Conservation (phyloP, 225 moss, liverwort and hornwort genomes). For the Polytrichum commune region DNA sequence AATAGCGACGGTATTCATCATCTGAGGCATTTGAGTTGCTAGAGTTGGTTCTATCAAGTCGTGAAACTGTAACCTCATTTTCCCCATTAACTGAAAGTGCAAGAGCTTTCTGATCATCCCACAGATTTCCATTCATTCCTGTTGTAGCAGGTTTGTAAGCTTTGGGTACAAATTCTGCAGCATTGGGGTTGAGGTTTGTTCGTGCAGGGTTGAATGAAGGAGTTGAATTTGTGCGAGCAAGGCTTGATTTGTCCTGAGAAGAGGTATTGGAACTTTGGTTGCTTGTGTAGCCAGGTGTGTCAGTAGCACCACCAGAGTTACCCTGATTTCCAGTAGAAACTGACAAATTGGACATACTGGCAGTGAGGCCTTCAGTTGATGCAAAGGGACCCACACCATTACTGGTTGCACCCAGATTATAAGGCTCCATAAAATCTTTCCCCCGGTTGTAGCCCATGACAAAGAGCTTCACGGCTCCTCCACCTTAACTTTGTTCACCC, state of each 20-base stretch:
- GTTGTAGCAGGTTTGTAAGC: constrained; percentile 18
- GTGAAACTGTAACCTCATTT: constrained; percentile 24
- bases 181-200: constrained; percentile 51
- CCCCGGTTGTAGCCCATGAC: constrained; percentile 42
- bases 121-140: constrained; percentile 6
- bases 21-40: constrained; percentile 60
- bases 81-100: constrained; percentile 11
- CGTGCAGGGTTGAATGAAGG: constrained; percentile 20
- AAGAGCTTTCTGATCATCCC: constrained; percentile 21
- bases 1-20: constrained; percentile 52
- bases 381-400: constrained; percentile 25
- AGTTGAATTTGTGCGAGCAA: constrained; percentile 11
- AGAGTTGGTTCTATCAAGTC: constrained; percentile 48
- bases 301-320: constrained; percentile 15
- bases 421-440: constrained; percentile 33
- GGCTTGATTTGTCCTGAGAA: constrained; percentile 22
- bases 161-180: constrained; percentile 51
- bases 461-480: constrained; percentile 13
- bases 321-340: constrained; percentile 24
- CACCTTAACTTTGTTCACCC: not conserved
- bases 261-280: constrained; percentile 9
- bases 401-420: constrained; percentile 27
- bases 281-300: constrained; percentile 6
- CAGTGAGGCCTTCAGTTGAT: constrained; percentile 20
- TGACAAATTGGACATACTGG: constrained; percentile 29